Percentiles rank a stretch among this genome's conserved stretches.
Conservation (phyloP, 225 moss, liverwort and hornwort genomes). For the Takakia lepidozioides region DNA sequence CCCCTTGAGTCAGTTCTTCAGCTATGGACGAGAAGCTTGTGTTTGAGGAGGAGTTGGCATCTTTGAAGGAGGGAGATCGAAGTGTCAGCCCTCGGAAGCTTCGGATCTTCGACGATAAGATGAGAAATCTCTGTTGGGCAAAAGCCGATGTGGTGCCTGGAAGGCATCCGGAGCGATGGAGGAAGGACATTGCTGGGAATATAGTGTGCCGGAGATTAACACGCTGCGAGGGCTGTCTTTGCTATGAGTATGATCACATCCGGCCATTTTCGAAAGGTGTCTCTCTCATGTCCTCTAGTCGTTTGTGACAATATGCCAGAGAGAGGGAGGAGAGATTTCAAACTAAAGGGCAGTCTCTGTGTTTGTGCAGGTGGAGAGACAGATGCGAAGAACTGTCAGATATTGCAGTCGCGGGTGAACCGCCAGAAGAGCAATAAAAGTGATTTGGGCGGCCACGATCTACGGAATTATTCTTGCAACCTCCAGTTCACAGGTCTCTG, state of each 20-base stretch:
- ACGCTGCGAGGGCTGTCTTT: conserved; percentile 86
- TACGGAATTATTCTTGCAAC: conserved; percentile 69
- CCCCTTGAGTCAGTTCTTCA: too few relatives aligned
- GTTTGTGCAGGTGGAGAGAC: conserved; percentile 66
- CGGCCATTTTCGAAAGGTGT: conserved; percentile 91
- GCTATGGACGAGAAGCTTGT: too few relatives aligned
- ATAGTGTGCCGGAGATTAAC: conserved; percentile 74
- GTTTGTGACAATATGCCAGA: too few relatives aligned
- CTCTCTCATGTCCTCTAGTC: conserved; percentile 3
- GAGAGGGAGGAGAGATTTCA: too few relatives aligned
- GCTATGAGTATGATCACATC: conserved; percentile 93
- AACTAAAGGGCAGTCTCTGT: too few relatives aligned
- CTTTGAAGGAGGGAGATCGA: conserved; percentile 37
- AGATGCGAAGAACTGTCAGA: conserved; percentile 63
- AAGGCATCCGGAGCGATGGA: conserved; percentile 81
- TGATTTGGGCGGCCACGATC: conserved; percentile 42
- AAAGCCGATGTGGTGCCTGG: conserved; percentile 80
- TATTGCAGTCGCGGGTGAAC: conserved; percentile 83
- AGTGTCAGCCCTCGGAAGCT: conserved; percentile 29
- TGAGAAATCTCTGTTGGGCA: conserved; percentile 80
- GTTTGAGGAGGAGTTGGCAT: conserved; percentile 1
- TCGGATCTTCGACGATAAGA: conserved; percentile 72
- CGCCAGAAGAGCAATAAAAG: conserved; percentile 72
- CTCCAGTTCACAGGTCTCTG: conserved; percentile 71
- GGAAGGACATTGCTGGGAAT: conserved; percentile 81